These are phyloP conservation scores for Penicillium sp. DNA, from an alignment of 2,329 filamentous ascomycete species.

Conservation along the genomic window DNA sequence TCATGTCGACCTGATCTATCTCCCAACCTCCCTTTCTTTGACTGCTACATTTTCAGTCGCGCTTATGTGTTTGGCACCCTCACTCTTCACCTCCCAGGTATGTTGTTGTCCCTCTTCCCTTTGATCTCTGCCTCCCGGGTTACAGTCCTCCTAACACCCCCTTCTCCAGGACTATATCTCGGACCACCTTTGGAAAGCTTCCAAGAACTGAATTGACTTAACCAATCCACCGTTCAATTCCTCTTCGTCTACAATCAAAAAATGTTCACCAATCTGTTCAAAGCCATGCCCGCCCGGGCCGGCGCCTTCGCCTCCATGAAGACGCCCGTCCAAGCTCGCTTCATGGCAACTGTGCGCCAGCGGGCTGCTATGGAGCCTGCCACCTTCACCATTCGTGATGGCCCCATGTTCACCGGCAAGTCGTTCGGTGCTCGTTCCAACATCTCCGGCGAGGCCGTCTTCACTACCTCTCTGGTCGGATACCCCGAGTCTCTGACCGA, in stretches of 20 bases:
- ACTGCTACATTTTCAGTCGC: conserved; percentile 55
- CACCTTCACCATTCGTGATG: conserved; percentile 94
- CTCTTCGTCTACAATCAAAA: conserved; percentile 32
- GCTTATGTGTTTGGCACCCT: conserved; percentile 85
- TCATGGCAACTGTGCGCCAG: conserved; percentile 70
- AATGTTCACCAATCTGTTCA: conserved; percentile 62
- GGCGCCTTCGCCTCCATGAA: conserved; percentile 50
- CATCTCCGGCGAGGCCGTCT: conserved; percentile 96
- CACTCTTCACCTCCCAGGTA: conserved; percentile 87
- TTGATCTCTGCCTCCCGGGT: conserved; percentile 1
- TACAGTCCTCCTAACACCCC: background rate
- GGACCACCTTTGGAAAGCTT: conserved; percentile 72
- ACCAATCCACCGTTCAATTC: conserved; percentile 23
- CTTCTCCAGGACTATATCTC: conserved; percentile 65
- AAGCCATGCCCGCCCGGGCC: conserved; percentile 53
- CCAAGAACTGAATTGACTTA: conserved; percentile 54
- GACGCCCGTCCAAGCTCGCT: conserved; percentile 44
- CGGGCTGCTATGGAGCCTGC: conserved; percentile 75
- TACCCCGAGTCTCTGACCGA: conserved; percentile 88
- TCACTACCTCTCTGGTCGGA: conserved; percentile 95
- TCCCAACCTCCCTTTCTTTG: conserved; percentile 26
- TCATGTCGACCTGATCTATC: conserved; percentile 37
- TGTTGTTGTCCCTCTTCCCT: conserved; percentile 29
- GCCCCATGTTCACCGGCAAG: conserved; percentile 93
- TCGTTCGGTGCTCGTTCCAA: conserved; percentile 96